These are phyloP conservation scores for Begonia loranthoides DNA, from an alignment of 306 rosid genomes.

Conservation along the genomic window DNA sequence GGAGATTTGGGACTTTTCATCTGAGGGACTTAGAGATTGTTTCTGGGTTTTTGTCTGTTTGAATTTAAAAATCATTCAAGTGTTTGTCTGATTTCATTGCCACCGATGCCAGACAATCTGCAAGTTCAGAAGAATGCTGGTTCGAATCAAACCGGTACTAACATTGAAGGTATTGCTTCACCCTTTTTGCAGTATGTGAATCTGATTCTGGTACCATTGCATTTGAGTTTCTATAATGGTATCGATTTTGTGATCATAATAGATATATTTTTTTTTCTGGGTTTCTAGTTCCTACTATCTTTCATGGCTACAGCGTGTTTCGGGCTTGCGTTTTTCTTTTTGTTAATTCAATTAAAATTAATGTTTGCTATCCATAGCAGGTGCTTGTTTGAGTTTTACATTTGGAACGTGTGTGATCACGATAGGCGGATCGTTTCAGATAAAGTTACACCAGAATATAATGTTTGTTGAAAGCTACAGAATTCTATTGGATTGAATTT, in stretches of 20 bases:
- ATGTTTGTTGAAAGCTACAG: too few species aligned
- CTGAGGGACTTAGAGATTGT: constrained; percentile 13
- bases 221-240: not conserved
- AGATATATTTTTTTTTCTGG: constrained; percentile 12
- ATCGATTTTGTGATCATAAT: constrained; percentile 20
- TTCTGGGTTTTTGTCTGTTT: constrained; percentile 39
- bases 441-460: too few species aligned
- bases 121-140: constrained; percentile 56
- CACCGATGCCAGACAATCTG: constrained; percentile 83
- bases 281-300: not conserved
- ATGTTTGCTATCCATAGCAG: not conserved
- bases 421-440: too few species aligned
- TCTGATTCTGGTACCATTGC: constrained; percentile 18
- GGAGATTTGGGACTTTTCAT: constrained; percentile 11
- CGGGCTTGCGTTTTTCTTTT: not conserved
- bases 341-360: not conserved
- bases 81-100: constrained; percentile 13
- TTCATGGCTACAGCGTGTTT: not conserved
- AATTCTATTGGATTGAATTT: too few species aligned
- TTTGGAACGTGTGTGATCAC: too few species aligned
- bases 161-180: constrained; percentile 49
- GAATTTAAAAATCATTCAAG: constrained; percentile 13
- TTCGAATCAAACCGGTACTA: constrained; percentile 50
- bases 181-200: constrained; percentile 17
- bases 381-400: not conserved